Base-by-base conservation (phyloP, 345 rosid species). In the Brassica nigra region DNA sequence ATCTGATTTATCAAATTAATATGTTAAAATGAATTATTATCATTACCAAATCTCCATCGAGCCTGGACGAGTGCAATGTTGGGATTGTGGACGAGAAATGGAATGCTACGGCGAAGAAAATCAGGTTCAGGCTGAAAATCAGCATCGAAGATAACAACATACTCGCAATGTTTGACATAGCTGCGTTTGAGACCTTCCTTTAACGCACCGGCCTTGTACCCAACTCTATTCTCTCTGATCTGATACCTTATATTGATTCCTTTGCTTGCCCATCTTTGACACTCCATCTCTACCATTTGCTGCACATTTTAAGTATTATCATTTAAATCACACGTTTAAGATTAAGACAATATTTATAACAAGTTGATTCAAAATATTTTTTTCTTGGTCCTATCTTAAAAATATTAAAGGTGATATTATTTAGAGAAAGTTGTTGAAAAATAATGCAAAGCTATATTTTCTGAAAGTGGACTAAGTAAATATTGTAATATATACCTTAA, bases 51-150 rank as follows among this genome's bases (percentile, higher is more conserved):
- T 77, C 99, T 86, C 99, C 99, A 96, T 12, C 99, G 94, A n/a
- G 86, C 98, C 69, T 96, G 99, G 75, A 96, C 97, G 2, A 96
- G 91, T 15, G 98, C 99, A 79, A 96, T 85, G 87, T 90, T 91
- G 1, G 97, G 83, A 52, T 90, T 93, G 44, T 82, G 80, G 76
- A 80, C 66, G 73, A 96, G 82, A 83, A 86, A 93, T 1, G 99
- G 99, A 23, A 93, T 93, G 87, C 98, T 94, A 0, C 97, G 88
- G 79, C 88, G 72, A 61, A 96, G 97, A 65, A 77, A 96, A 44
- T 93, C 99, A 0, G 98, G 99, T 57, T 93, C 97, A 0, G 99
- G 99, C 59, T 91, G 86, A 85, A 96, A 96, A 84, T 96, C 99
- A 5, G 99, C 99, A 71, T 96, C 98, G 74, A 96, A 87, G 47